phyloP scores from a whole-genome alignment of 2,329 filamentous ascomycete genomes.

The Colletotrichum lindemuthianum region DNA sequence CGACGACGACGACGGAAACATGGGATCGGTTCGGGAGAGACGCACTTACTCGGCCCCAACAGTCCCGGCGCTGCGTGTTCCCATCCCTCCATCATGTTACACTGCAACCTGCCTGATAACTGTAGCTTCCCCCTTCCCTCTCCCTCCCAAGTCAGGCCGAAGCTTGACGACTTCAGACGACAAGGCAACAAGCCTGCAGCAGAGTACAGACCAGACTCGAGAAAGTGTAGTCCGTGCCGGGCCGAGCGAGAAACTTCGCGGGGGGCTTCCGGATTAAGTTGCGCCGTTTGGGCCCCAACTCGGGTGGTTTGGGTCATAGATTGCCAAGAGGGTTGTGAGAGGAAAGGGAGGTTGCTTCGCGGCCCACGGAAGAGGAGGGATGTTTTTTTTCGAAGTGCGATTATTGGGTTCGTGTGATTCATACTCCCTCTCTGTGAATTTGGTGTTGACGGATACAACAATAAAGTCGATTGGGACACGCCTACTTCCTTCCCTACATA shows the following conservation, averaged over 20 bases:
- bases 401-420: no score
- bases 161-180: conserved; percentile 18
- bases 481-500: neutral
- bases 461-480: no score
- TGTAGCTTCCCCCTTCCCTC: neutral
- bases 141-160: neutral
- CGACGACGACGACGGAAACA: neutral
- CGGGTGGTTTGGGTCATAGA: no score
- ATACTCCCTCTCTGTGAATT: no score
- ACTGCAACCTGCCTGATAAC: neutral
- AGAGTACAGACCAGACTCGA: neutral
- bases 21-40: no score
- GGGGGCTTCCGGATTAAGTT: conserved; percentile 12
- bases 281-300: no score
- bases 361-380: no score
- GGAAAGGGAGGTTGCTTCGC: no score
- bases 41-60: neutral
- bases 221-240: conserved; percentile 1
- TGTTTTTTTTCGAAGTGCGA: no score
- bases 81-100: neutral
- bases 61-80: neutral
- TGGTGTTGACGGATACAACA: no score
- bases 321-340: no score
- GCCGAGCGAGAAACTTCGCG: conserved; percentile 13
- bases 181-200: neutral